Conservation (phyloP, 441 rosid species). For the Gossypium armourianum region DNA sequence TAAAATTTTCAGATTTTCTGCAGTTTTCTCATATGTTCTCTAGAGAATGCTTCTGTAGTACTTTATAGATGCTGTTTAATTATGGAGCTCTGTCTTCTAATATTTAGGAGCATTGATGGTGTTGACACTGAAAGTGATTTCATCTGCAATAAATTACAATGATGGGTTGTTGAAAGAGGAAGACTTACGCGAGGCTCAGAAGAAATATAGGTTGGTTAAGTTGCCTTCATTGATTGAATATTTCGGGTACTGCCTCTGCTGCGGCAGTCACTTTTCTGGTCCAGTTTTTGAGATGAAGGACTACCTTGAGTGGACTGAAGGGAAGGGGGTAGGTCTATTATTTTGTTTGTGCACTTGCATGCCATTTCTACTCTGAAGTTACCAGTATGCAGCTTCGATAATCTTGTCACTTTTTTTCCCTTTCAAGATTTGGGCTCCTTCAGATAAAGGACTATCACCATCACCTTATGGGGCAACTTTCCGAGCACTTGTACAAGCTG, state of each 20-base stretch:
- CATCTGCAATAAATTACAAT: constrained; percentile 76
- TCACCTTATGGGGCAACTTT: constrained; percentile 53
- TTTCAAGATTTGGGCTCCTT: constrained; percentile 56
- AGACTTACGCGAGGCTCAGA: constrained; percentile 63
- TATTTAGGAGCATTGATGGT: constrained; percentile 84
- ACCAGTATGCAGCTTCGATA: constrained; percentile 10
- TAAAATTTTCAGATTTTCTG: neutral
- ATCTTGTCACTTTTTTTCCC: constrained; percentile 1
- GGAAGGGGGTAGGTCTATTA: constrained; percentile 52
- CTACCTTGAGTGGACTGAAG: constrained; percentile 83
- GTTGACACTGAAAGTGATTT: constrained; percentile 80
- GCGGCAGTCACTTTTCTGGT: constrained; percentile 92
- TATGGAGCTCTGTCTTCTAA: constrained; percentile 1
- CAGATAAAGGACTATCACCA: constrained; percentile 25
- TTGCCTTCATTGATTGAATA: constrained; percentile 75
- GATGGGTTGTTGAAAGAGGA: constrained; percentile 81
- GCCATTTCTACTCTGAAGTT: constrained; percentile 3
- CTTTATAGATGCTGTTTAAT: constrained; percentile 4
- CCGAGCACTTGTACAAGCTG: constrained; percentile 70
- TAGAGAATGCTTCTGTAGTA: neutral
- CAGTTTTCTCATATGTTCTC: neutral
- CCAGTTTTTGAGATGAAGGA: constrained; percentile 91
- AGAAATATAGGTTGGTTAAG: constrained; percentile 45
- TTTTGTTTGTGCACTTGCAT: constrained; percentile 9
- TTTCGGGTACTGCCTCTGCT: constrained; percentile 78